Evolutionary conservation across 2,329 filamentous ascomycete genomes (phyloP).

Genomic region (Westerdykella aurantiaca): DNA sequence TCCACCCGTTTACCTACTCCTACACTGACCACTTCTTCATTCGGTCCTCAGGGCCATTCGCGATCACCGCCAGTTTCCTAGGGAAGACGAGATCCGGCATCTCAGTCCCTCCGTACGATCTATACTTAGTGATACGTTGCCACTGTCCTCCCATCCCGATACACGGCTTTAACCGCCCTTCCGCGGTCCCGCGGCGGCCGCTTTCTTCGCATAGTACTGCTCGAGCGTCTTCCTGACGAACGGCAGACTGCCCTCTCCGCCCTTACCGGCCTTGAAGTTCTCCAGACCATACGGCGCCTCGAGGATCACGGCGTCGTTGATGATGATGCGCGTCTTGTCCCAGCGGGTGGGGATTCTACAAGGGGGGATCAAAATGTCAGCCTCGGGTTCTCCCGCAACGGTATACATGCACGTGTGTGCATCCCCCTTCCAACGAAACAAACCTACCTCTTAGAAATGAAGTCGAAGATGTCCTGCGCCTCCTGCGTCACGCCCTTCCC

Average conservation of each 20-base stretch:
- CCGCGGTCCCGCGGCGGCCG: slow-evolving; percentile 10
- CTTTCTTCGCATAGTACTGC: slow-evolving; percentile 41
- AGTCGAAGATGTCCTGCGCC: slow-evolving; percentile 59
- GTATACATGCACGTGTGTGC: too few species aligned
- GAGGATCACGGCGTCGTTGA: slow-evolving; percentile 56
- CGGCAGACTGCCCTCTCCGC: slow-evolving; percentile 39
- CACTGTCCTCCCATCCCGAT: background rate
- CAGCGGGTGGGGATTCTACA: slow-evolving; percentile 52
- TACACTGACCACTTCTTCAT: background rate
- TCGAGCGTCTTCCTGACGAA: slow-evolving; percentile 45
- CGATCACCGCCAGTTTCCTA: background rate
- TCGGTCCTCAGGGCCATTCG: background rate
- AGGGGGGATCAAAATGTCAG: background rate
- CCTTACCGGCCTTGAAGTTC: slow-evolving; percentile 45
- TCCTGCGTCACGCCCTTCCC: slow-evolving; percentile 57
- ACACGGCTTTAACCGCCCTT: slow-evolving; percentile 12
- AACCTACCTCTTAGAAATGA: slow-evolving; percentile 52
- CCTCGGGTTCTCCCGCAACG: slow-evolving; percentile 3
- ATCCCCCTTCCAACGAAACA: background rate
- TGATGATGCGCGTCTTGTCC: slow-evolving; percentile 54
- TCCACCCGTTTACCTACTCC: background rate
- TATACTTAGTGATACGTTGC: background rate
- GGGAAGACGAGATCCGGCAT: background rate
- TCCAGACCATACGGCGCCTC: slow-evolving; percentile 53
- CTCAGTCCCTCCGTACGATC: background rate